These are phyloP conservation scores for Zygosaccharomyces kombuchaensis DNA, from an alignment of 805 yeast species.

Conservation along the genomic window DNA sequence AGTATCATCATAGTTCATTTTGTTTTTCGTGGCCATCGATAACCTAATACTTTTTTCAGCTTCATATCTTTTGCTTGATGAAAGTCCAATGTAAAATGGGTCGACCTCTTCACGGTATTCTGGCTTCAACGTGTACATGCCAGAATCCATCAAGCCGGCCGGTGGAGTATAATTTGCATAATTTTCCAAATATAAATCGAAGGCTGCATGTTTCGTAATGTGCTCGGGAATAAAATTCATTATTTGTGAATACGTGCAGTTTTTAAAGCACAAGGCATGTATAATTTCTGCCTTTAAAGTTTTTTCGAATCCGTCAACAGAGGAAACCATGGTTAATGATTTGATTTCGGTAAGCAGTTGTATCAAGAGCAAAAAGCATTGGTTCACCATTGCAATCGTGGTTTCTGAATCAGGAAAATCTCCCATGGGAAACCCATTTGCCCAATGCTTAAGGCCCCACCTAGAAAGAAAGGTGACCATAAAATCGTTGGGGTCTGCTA, in stretches of 20 bases:
- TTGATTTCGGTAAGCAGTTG: constrained; percentile 64
- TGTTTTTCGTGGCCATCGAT: constrained; percentile 39
- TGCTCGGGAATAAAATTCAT: constrained; percentile 71
- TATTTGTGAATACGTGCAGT: constrained; percentile 66
- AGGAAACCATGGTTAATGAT: constrained; percentile 47
- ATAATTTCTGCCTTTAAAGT: constrained; percentile 67
- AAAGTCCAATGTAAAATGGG: constrained; percentile 77
- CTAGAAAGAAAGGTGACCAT: constrained; percentile 57
- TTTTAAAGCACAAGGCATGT: constrained; percentile 75
- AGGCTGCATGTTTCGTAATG: constrained; percentile 63
- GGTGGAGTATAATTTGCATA: constrained; percentile 65
- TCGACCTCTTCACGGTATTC: constrained; percentile 54
- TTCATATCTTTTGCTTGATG: constrained; percentile 77
- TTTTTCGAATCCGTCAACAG: constrained; percentile 45
- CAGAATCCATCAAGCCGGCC: constrained; percentile 50
- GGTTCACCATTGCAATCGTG: constrained; percentile 67
- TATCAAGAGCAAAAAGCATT: constrained; percentile 64
- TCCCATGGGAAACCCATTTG: constrained; percentile 39
- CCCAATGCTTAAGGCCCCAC: constrained; percentile 64
- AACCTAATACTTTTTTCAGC: constrained; percentile 63
- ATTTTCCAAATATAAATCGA: constrained; percentile 56
- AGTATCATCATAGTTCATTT: constrained; percentile 43
- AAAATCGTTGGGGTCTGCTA: constrained; percentile 52
- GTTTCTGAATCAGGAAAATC: constrained; percentile 42
- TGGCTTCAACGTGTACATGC: constrained; percentile 64